These are phyloP conservation scores for Caryopteris hybrid DNA, from an alignment of 305 asterid genomes.

Conservation along the genomic window DNA sequence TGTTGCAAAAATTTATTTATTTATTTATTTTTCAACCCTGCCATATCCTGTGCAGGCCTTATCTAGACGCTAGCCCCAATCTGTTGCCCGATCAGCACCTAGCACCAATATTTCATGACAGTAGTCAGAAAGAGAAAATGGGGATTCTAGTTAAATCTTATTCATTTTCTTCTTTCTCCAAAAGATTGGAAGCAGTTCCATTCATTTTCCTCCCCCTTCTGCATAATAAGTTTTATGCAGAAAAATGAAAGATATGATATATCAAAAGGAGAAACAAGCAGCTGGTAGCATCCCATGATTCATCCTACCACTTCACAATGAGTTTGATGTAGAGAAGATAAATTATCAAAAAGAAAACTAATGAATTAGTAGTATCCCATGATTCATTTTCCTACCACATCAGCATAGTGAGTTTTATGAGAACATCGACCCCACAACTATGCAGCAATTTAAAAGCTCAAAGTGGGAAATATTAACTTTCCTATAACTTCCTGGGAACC, in stretches of 20 bases:
- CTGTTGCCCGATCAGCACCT: too few species aligned
- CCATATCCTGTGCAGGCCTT: too few species aligned
- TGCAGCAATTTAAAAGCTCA: neutral
- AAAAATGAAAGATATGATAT: neutral
- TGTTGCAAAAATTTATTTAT: too few species aligned
- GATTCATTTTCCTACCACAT: neutral
- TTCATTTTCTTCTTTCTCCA: neutral
- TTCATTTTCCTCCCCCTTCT: neutral
- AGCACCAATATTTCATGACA: too few species aligned
- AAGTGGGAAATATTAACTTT: neutral
- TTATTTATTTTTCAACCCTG: too few species aligned
- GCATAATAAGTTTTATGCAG: neutral
- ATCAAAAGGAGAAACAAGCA: neutral
- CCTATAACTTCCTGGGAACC: neutral
- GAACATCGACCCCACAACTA: conserved; percentile 3
- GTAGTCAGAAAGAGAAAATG: too few species aligned
- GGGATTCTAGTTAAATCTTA: neutral
- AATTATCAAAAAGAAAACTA: neutral
- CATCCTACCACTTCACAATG: too few species aligned
- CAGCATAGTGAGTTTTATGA: neutral
- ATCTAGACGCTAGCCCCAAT: neutral
- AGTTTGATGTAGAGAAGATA: neutral
- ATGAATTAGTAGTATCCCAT: neutral
- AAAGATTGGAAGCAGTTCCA: neutral
- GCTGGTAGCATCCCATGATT: neutral